Conservation (phyloP, 1,284 basidiomycete genomes). For the Leccinum griseonigrum region DNA sequence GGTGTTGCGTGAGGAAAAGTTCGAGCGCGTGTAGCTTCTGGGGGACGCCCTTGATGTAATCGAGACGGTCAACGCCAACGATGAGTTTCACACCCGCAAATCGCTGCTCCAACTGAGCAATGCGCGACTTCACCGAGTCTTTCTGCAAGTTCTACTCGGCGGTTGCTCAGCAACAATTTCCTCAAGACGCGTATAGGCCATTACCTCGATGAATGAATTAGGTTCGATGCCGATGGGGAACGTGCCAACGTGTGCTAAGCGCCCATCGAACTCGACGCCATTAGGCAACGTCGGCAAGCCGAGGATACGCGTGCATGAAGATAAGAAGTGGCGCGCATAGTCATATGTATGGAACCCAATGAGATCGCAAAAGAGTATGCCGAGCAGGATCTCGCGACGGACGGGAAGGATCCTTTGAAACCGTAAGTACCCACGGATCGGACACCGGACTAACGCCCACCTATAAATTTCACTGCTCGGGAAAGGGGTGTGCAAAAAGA, state of each 20-base stretch:
- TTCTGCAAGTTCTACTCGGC: constrained; percentile 67
- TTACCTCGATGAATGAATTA: constrained; percentile 80
- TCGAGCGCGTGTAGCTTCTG: constrained; percentile 98
- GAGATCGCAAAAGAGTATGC: constrained; percentile 93
- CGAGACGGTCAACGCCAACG: constrained; percentile 95
- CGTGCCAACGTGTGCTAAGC: constrained; percentile 94
- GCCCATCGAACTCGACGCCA: constrained; percentile 93
- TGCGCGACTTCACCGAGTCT: constrained; percentile 75
- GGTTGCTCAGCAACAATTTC: constrained; percentile 4
- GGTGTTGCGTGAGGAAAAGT: constrained; percentile 94
- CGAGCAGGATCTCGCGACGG: constrained; percentile 93
- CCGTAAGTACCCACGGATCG: constrained; percentile 8
- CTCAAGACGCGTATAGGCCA: constrained; percentile 13
- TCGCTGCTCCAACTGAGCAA: constrained; percentile 80
- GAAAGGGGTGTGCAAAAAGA: constrained; percentile 99
- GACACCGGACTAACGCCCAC: constrained; percentile 44
- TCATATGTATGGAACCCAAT: constrained; percentile 99
- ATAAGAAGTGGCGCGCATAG: constrained; percentile 98
- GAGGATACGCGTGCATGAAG: constrained; percentile 95
- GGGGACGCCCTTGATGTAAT: constrained; percentile 99
- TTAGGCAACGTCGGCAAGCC: constrained; percentile 98
- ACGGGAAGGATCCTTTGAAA: constrained; percentile 85
- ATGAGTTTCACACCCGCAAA: constrained; percentile 97
- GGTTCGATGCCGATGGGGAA: constrained; percentile 99
- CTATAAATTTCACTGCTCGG: constrained; percentile 98